A percentile compares a stretch with the other conserved stretches of the same genome.
Conservation (phyloP, 2,329 filamentous ascomycete genomes). For the Lasiodiplodia sp. region DNA sequence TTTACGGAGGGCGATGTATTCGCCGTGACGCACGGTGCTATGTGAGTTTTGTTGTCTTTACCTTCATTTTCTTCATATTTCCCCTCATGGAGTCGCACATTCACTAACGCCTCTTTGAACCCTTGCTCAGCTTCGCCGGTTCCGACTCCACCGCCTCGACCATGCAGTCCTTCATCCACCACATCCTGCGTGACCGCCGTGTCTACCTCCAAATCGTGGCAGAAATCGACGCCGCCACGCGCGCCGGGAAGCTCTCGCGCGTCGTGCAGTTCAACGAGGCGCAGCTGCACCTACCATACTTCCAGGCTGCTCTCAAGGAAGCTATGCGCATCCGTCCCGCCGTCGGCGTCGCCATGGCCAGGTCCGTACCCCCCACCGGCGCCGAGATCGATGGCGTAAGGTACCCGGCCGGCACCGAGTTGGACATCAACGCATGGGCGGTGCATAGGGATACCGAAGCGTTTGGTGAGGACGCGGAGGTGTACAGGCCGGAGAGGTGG, state of each 20-base stretch:
- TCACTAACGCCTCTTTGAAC: slow-evolving; percentile 32
- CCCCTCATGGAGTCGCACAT: not conserved
- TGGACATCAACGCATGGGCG: slow-evolving; percentile 56
- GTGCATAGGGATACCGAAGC: slow-evolving; percentile 50
- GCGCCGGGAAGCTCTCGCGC: slow-evolving; percentile 30
- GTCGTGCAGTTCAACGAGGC: slow-evolving; percentile 34
- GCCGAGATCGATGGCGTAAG: slow-evolving; percentile 41
- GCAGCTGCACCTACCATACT: slow-evolving; percentile 41
- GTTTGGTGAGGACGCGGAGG: slow-evolving; percentile 49
- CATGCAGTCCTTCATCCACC: slow-evolving; percentile 47
- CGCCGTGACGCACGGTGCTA: slow-evolving; percentile 22
- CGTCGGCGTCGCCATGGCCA: slow-evolving; percentile 41
- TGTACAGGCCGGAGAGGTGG: slow-evolving; percentile 57
- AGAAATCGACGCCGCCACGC: slow-evolving; percentile 16
- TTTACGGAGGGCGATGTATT: slow-evolving; percentile 24
- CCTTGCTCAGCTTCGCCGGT: slow-evolving; percentile 46
- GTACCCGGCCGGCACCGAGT: slow-evolving; percentile 48
- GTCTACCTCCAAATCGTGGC: slow-evolving; percentile 48
- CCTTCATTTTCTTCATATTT: not conserved
- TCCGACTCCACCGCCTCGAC: slow-evolving; percentile 43
- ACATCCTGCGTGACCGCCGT: slow-evolving; percentile 38
- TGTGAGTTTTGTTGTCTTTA: not conserved
- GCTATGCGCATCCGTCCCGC: slow-evolving; percentile 48
- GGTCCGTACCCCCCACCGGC: slow-evolving; percentile 41
- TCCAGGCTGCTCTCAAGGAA: slow-evolving; percentile 48